Conservation (phyloP, 1,139 yeast species). For the Candida tetrigidarum region DNA sequence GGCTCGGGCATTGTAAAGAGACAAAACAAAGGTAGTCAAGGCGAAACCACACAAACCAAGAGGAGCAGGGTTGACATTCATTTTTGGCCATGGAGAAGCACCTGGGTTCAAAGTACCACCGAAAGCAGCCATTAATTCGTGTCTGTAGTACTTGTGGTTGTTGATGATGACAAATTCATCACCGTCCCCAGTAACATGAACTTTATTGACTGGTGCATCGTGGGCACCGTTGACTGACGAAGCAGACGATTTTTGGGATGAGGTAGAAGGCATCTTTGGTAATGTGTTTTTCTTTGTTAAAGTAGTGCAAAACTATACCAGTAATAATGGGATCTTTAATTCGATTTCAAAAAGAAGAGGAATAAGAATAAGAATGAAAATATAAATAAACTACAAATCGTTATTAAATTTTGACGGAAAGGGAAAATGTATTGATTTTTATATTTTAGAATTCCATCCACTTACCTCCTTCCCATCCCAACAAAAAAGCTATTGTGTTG, state of each 20-base stretch:
- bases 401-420: too few relatives aligned
- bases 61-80: constrained; percentile 23
- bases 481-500: too few relatives aligned
- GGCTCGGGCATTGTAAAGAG: constrained; percentile 45
- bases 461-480: too few relatives aligned
- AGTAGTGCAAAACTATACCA: not conserved
- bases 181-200: constrained; percentile 25
- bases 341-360: too few relatives aligned
- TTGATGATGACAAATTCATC: constrained; percentile 28
- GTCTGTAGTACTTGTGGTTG: constrained; percentile 29
- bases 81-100: constrained; percentile 31
- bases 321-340: too few relatives aligned
- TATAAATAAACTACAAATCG: too few relatives aligned
- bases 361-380: too few relatives aligned
- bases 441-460: not conserved
- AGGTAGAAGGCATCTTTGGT: constrained; percentile 12
- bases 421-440: not conserved
- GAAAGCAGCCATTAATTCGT: constrained; percentile 41
- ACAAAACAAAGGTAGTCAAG: constrained; percentile 50
- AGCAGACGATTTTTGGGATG: constrained; percentile 13
- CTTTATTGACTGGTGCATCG: constrained; percentile 22
- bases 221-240: constrained; percentile 8
- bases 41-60: constrained; percentile 51
- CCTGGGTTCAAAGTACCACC: constrained; percentile 46
- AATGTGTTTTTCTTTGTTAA: too few relatives aligned